Conservation (phyloP, 768 basidiomycete species). For the Pleurotus platypus region DNA sequence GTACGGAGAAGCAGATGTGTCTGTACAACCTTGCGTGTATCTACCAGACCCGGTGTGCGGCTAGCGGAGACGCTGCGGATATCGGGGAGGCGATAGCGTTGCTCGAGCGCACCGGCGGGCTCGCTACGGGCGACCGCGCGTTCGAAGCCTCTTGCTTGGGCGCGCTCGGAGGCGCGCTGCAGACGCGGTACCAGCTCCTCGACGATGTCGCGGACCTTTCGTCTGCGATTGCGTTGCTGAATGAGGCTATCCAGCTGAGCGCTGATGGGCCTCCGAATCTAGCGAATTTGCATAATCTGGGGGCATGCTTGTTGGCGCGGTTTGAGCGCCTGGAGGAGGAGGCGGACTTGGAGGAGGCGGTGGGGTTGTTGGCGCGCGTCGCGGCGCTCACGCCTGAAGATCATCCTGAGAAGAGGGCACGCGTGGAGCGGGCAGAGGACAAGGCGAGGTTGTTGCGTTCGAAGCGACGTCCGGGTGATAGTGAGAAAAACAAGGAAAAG, state of each 20-base stretch:
- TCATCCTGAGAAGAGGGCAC: constrained; percentile 6
- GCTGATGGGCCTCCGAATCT: constrained; percentile 2
- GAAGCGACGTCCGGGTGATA: no score
- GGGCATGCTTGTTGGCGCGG: background rate
- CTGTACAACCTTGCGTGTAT: background rate
- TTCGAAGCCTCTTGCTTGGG: background rate
- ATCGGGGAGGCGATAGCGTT: background rate
- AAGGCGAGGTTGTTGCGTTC: no score
- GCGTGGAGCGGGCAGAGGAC: no score
- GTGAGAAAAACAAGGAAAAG: no score
- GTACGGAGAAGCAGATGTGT: background rate
- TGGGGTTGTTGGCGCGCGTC: background rate
- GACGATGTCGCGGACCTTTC: constrained; percentile 3
- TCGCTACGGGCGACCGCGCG: background rate
- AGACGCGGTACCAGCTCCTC: background rate
- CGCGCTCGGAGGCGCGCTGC: background rate
- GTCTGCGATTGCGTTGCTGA: background rate
- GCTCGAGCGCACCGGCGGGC: background rate
- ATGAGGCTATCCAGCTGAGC: background rate
- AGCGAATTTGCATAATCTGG: constrained; percentile 5
- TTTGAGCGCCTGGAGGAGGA: constrained; percentile 4
- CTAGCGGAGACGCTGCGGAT: background rate
- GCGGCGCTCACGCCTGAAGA: background rate
- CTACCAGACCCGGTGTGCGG: background rate
- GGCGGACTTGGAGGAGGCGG: constrained; percentile 3